Evolutionary conservation across 139 green algal species (phyloP).

Genomic region (Chlorella sp.): DNA sequence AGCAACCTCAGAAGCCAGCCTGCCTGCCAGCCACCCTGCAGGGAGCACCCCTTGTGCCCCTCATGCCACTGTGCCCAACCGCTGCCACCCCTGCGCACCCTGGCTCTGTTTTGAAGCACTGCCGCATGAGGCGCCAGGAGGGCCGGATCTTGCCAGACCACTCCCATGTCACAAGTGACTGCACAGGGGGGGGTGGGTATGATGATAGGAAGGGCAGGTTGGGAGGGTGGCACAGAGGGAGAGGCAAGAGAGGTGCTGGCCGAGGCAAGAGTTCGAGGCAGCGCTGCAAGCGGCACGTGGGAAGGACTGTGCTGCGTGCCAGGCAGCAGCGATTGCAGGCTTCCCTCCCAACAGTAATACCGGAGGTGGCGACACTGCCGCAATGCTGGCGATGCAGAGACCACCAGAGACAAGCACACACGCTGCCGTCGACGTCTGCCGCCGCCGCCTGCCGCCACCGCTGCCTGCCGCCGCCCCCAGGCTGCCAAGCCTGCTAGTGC

Average conservation of each 20-base stretch:
- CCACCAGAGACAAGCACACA: background rate
- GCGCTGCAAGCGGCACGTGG: no score
- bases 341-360: no score
- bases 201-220: background rate
- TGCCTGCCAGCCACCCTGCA: background rate
- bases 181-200: background rate
- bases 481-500: background rate
- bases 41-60: background rate
- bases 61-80: background rate
- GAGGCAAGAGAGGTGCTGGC: background rate
- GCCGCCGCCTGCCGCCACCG: background rate
- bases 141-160: constrained; percentile 50
- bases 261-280: no score
- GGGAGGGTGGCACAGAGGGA: background rate
- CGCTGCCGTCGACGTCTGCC: background rate
- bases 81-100: constrained; percentile 24
- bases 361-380: no score
- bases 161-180: constrained; percentile 51
- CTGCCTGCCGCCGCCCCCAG: background rate
- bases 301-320: no score
- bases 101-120: constrained; percentile 53
- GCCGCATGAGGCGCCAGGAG: constrained; percentile 46
- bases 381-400: no score
- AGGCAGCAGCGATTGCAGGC: no score
- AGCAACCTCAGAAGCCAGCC: no score